Evolutionary conservation across 768 basidiomycete species (phyloP), one percentile per base, ranked within the genome.

Genomic region (Leccinellum rugosiceps): DNA sequence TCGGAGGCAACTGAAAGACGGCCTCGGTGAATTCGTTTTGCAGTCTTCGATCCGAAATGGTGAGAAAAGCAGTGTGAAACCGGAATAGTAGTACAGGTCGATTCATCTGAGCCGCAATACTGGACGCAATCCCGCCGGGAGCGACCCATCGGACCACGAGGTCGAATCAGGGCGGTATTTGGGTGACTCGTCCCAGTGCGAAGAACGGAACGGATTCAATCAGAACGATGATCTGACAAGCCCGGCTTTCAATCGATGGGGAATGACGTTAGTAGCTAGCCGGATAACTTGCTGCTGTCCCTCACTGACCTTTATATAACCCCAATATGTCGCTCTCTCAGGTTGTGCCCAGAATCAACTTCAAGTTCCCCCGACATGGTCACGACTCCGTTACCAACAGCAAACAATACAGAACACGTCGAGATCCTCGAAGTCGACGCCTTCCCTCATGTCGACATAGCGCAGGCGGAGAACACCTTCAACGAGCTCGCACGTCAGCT

Each of bases 401-500:
- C 41, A 35, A 17, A 38, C 17, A 26, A 15, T n/a, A 26, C 58
- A 3, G 57, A 63, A 48, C 68, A 67, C 52, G 19, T 56, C 17
- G 63, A 68, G 38, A 57, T 63, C 45, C 50, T 59, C 49, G 57
- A 70, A 50, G 61, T 65, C 38, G 65, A 65, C 17, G 56, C 63
- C 6, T 32, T 60, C 60, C 55, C 67, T 13, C 77, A 80, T 54
- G 76, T 86, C 44, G 76, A 86, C 68, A 65, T 86, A n/a, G 62
- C 68, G 4, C 61, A 72, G 41, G 85, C 84, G 8, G 80, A 83
- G 68, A 68, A 74, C 25, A 77, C 80, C 45, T 86, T 85, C 68
- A 76, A 83, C 60, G 76, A 78, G n/a, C 80, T 86, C 38, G 76
- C 78, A 0, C 78, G 83, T 11, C 65, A 62, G 34, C 66, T 71